Base-by-base conservation (phyloP, 2,329 filamentous ascomycete genomes). In the Pseudocercospora cruenta region DNA sequence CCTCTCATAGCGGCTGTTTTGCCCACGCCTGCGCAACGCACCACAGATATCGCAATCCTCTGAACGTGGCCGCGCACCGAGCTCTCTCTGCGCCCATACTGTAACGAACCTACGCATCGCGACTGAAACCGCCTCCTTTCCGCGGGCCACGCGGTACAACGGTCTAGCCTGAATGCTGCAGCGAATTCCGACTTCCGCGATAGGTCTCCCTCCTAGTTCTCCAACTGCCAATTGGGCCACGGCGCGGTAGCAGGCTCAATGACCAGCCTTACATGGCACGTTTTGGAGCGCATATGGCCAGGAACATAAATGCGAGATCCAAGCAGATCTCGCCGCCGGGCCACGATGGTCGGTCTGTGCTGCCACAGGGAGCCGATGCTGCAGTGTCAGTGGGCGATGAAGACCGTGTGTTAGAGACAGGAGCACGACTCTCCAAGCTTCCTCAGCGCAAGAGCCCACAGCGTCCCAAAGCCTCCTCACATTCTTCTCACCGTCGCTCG, bases 201-300 rank as follows among this genome's bases (percentile, higher is more conserved):
- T 19, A 22, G 51, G 51, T 19, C 4, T 4, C 19, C 12, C 14
- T 24, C 12, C 12, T 31, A n/a, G n/a, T n/a, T n/a, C n/a, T n/a
- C 14, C 53, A 8, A 5, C 45, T 55, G 19, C 60, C 63, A 68
- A 64, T 66, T 66, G 66, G 24, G n/a, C 39, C 5, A 4, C 60
- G 26, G 39, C 63, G 66, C 61, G 67, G 24, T 14, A 39, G 47
- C 58, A 43, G 60, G n/a, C 26, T 58, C 64, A 67, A 69, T 69
- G 67, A 39, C 60, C 63, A 62, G 60, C 60, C 62, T 64, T 58
- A 57, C 60, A 69, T 69, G 67, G 67, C 67, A 67, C 58, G 61
- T 62, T 63, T 54, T 64, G 62, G 58, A 59, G 67, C 64, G 64
- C 45, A 55, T 31, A 59, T 64, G 43, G 60, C 62, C 36, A 24